These are phyloP conservation scores for Podospora pseudocomata DNA, from an alignment of 495 filamentous ascomycete species.

Conservation along the genomic window DNA sequence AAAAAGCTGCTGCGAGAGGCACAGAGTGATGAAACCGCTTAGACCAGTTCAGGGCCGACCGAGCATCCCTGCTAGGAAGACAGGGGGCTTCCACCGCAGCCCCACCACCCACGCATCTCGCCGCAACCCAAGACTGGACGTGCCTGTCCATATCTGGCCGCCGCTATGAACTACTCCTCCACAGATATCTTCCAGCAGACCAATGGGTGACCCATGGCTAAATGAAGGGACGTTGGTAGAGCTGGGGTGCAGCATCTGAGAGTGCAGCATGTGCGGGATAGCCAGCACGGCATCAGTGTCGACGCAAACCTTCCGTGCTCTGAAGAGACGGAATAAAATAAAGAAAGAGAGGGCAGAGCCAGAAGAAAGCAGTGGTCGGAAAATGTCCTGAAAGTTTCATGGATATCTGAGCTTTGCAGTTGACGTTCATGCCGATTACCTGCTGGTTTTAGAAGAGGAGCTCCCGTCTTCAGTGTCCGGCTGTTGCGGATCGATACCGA, in stretches of 20 bases:
- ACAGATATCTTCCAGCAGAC: constrained; percentile 18
- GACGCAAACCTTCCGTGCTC: constrained; percentile 11
- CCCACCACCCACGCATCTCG: constrained; percentile 24
- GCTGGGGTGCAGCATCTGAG: constrained; percentile 28
- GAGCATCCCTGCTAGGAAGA: constrained; percentile 20
- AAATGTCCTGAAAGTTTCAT: neutral
- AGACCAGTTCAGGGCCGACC: constrained; percentile 23
- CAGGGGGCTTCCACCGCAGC: constrained; percentile 20
- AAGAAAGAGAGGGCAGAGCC: too few relatives aligned
- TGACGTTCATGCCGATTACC: constrained; percentile 2
- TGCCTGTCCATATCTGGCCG: constrained; percentile 27
- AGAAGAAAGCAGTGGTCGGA: too few relatives aligned
- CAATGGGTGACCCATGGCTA: constrained; percentile 29
- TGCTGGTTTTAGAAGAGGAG: neutral
- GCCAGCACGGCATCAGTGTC: constrained; percentile 15
- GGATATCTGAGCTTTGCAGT: constrained; percentile 3
- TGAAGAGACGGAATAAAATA: constrained; percentile 13
- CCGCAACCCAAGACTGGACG: constrained; percentile 15
- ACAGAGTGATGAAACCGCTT: constrained; percentile 38
- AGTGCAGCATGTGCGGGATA: constrained; percentile 17
- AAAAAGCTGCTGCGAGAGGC: constrained; percentile 30
- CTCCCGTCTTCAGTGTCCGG: neutral
- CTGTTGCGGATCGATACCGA: neutral
- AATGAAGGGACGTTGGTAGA: constrained; percentile 28
- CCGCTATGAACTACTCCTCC: constrained; percentile 20